A percentile compares a stretch with the other conserved stretches of the same genome.
Evolutionary conservation across 352 stramenopile species (phyloP).

Genomic region (Phytophthora pseudosyringae): DNA sequence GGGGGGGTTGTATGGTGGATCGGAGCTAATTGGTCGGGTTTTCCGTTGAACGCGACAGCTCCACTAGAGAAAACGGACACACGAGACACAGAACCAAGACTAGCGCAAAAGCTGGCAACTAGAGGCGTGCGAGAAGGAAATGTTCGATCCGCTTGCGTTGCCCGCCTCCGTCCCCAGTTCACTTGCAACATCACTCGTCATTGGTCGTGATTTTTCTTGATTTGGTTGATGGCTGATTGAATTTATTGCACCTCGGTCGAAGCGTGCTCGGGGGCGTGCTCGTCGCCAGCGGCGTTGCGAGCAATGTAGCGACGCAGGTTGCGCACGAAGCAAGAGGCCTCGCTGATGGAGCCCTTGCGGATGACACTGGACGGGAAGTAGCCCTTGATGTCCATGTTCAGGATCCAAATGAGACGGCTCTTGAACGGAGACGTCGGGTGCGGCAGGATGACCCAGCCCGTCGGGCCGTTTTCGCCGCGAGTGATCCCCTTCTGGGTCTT

Average conservation of each 20-base stretch:
- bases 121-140: slow-evolving; percentile 1
- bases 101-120: slow-evolving; percentile 19
- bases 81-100: slow-evolving; percentile 36
- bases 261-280: slow-evolving; percentile 28
- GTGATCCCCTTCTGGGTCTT: slow-evolving; percentile 75
- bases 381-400: slow-evolving; percentile 89
- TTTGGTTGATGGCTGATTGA: slow-evolving; percentile 32
- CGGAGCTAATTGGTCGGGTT: slow-evolving; percentile 34
- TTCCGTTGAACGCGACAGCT: slow-evolving; percentile 40
- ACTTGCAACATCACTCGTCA: slow-evolving; percentile 30
- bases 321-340: slow-evolving; percentile 80
- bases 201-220: slow-evolving; percentile 33
- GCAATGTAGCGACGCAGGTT: slow-evolving; percentile 78
- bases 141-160: slow-evolving; percentile 36
- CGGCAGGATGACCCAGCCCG: slow-evolving; percentile 77
- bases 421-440: slow-evolving; percentile 81
- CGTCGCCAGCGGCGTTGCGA: slow-evolving; percentile 39
- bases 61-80: slow-evolving; percentile 34
- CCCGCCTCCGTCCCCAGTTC: slow-evolving; percentile 13
- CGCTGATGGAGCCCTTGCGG: slow-evolving; percentile 80
- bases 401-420: slow-evolving; percentile 79
- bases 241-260: slow-evolving; percentile 43
- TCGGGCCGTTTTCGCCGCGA: slow-evolving; percentile 79
- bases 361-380: slow-evolving; percentile 84
- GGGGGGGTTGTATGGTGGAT: slow-evolving; percentile 19